Conservation (phyloP, 225 moss, liverwort and hornwort species). For the Straminergon stramineum region DNA sequence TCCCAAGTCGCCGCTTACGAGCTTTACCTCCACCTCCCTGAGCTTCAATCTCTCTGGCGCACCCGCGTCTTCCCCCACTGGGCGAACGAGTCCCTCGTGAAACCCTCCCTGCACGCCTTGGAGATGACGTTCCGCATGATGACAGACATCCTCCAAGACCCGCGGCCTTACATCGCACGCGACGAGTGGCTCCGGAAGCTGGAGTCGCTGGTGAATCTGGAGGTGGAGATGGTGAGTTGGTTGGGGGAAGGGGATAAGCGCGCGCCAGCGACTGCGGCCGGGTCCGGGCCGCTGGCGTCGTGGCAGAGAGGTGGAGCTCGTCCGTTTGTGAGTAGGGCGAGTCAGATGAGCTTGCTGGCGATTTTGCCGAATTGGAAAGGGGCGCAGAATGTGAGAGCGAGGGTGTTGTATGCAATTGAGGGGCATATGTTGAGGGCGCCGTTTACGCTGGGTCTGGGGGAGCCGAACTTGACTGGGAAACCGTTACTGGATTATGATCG, state of each 20-base stretch:
- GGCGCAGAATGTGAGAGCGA: slow-evolving; percentile 41
- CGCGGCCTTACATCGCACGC: slow-evolving; percentile 57
- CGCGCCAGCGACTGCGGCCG: slow-evolving; percentile 42
- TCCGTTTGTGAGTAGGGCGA: slow-evolving; percentile 20
- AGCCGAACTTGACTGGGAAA: slow-evolving; percentile 65
- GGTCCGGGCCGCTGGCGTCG: not conserved
- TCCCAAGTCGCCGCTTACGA: slow-evolving; percentile 65
- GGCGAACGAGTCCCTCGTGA: slow-evolving; percentile 48
- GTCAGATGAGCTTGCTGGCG: slow-evolving; percentile 54
- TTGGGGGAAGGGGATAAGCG: slow-evolving; percentile 55
- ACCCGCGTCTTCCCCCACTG: slow-evolving; percentile 22
- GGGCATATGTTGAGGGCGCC: slow-evolving; percentile 70
- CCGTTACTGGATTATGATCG: slow-evolving; percentile 67
- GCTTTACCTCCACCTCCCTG: slow-evolving; percentile 56
- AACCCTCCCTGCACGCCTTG: slow-evolving; percentile 60
- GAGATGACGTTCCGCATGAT: slow-evolving; percentile 81
- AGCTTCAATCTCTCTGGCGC: slow-evolving; percentile 50
- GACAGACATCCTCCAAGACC: slow-evolving; percentile 28
- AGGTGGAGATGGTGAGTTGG: slow-evolving; percentile 56
- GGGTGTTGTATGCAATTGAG: slow-evolving; percentile 64
- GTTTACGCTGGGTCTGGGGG: slow-evolving; percentile 68
- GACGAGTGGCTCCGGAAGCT: slow-evolving; percentile 66
- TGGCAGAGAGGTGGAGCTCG: slow-evolving; percentile 38
- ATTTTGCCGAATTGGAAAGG: slow-evolving; percentile 63
- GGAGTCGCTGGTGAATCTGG: slow-evolving; percentile 60